Evolutionary conservation across 2,329 filamentous ascomycete genomes (phyloP), one percentile per base, ranked within the genome.

Genomic region (Ophiocordyceps polyrhachis-furcata): DNA sequence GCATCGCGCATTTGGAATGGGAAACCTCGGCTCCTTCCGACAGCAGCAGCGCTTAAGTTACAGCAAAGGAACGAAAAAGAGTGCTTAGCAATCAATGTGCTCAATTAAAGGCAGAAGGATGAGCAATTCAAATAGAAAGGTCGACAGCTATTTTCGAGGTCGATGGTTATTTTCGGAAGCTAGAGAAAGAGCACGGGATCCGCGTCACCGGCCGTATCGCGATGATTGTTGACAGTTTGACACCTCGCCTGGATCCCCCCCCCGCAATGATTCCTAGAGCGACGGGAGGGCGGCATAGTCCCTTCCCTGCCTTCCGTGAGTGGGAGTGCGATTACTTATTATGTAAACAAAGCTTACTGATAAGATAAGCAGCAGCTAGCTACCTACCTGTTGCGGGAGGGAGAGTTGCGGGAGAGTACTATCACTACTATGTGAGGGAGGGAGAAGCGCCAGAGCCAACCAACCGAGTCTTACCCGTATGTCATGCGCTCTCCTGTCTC

Each of bases 1-100:
- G 58, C 57, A 61, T 61, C 45, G 51, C 53, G 35, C 35, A 38
- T 38, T 19, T 38, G 35, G 35, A 20, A 19, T 11, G 25, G 25
- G 9, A 19, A 38, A 23, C 21, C n/a, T n/a, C n/a, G n/a, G n/a
- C n/a, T n/a, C 35, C 35, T 9, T 32, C 31, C 31, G 15, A 32
- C 4, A 38, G 17, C 35, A 38, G 17, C 35, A 38, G 35, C 35
- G 35, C 17, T 38, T 35, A 35, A 14, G 31, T 35, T 7, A 15
- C 21, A 15, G 15, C 7, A 19, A 40, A 20, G 6, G 31, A 40
- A 20, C 31, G 31, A n/a, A 35, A 12, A 7, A 35, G 14, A 8
- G 31, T n/a, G 31, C 31, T n/a, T 35, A 32, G 15, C 12, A 32
- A 32, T n/a, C 31, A 15, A 32, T 15, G 21, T 4, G 31, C 31